These are phyloP conservation scores for Apophysomyces elegans DNA, from an alignment of 371 early-diverging fungal genomes.

Conservation along the genomic window DNA sequence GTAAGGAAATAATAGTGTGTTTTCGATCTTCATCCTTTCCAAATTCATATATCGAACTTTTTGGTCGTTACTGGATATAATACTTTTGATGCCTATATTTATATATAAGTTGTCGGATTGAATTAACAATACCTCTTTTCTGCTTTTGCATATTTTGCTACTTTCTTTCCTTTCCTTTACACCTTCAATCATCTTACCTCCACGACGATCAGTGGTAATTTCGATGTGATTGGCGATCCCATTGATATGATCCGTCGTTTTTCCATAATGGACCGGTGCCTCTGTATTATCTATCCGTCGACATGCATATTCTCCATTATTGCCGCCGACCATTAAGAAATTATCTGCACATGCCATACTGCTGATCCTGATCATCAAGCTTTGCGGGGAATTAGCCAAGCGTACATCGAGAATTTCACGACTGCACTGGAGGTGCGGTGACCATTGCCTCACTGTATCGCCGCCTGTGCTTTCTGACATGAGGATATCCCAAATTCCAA, in stretches of 20 bases:
- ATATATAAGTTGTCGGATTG: not conserved
- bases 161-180: no score
- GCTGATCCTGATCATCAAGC: slow-evolving; percentile 52
- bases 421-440: slow-evolving; percentile 56
- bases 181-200: slow-evolving; percentile 22
- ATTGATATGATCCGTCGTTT: slow-evolving; percentile 32
- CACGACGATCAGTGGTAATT: slow-evolving; percentile 41
- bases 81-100: slow-evolving; percentile 4
- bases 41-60: slow-evolving; percentile 60
- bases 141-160: no score
- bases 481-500: not conserved
- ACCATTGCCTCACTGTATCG: slow-evolving; percentile 66
- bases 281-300: slow-evolving; percentile 29
- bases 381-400: slow-evolving; percentile 32
- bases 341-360: slow-evolving; percentile 69
- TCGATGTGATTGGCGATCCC: slow-evolving; percentile 76
- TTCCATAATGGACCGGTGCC: slow-evolving; percentile 37
- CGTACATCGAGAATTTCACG: slow-evolving; percentile 54
- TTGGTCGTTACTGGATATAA: slow-evolving; percentile 70
- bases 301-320: slow-evolving; percentile 51
- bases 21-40: slow-evolving; percentile 33
- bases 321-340: slow-evolving; percentile 45
- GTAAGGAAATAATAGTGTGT: slow-evolving; percentile 55
- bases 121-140: not conserved
- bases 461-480: slow-evolving; percentile 38